A percentile compares a stretch with the other conserved stretches of the same genome.
These are phyloP conservation scores for Acrasis kona DNA, from an alignment of 78 protist genomes.

Conservation along the genomic window DNA sequence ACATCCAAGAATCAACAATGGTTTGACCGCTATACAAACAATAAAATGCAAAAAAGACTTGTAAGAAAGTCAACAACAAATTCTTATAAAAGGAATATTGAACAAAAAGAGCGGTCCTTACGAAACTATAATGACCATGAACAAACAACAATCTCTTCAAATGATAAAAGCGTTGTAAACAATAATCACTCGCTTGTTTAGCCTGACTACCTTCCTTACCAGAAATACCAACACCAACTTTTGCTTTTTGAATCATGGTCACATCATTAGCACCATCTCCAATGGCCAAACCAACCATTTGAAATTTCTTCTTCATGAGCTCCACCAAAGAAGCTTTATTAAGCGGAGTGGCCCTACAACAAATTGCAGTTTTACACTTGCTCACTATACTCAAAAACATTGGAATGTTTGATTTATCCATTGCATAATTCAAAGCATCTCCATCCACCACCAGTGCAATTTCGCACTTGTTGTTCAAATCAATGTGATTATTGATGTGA, in stretches of 20 bases:
- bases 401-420: not conserved
- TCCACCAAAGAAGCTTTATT: conserved; percentile 61
- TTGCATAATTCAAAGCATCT: not conserved
- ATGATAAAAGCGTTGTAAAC: conserved; percentile 50
- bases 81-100: conserved; percentile 81
- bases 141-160: conserved; percentile 62
- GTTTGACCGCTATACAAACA: conserved; percentile 42
- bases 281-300: conserved; percentile 25
- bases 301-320: conserved; percentile 15
- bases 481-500: not conserved
- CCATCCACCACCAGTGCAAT: not conserved
- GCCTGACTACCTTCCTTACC: conserved; percentile 60
- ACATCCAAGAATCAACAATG: conserved; percentile 52
- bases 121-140: conserved; percentile 72
- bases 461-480: not conserved
- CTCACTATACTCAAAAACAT: not conserved
- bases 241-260: conserved; percentile 53
- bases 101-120: conserved; percentile 41
- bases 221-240: conserved; percentile 73
- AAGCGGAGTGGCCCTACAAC: conserved; percentile 38
- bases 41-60: conserved; percentile 33
- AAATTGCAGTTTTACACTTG: conserved; percentile 8
- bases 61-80: conserved; percentile 54
- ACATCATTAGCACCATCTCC: conserved; percentile 80
- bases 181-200: conserved; percentile 51